Evolutionary conservation across 495 filamentous ascomycete species (phyloP), one percentile per base, ranked within the genome.

Genomic region (Recurvomyces mirabilis): DNA sequence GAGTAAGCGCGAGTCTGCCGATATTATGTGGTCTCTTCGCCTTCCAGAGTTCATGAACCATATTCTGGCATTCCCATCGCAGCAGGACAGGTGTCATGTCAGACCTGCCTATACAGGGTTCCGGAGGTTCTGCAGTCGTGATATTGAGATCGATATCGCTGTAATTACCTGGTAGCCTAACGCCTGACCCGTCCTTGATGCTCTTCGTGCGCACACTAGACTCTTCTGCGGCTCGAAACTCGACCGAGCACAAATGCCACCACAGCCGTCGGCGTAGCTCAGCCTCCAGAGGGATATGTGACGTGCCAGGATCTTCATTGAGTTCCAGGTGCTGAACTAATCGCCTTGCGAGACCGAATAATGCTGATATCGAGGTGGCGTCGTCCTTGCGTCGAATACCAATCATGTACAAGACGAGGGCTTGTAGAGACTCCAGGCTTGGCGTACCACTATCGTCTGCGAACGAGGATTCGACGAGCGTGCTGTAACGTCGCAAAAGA

Each of bases 351-450:
- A 49, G 39, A 18, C 14, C 28, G 33, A 49, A 49, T 3, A 49
- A 18, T 2, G 46, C 28, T 10, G 19, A 9, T 7, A 43, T 14
- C 11, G 20, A 36, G 2, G 39, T 43, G 2, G 12, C 30, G 25
- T 42, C 38, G 23, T 49, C 46, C 17, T 43, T 26, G 10, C 46
- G 38, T 14, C 46, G 46, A 21, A 47, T 28, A 38, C 46, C n/a
- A 5, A 43, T 41, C 15, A 49, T 49, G 34, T 49, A 49, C 5
- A 49, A n/a, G 6, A 49, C 46, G 19, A 49, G 15, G 5, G 46
- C 46, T 17, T 49, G 46, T 18, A 49, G 4, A 2, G 40, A 43
- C 21, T 49, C 46, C 7, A 49, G 32, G 7, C 13, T 23, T 2
- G 46, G 46, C 31, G 20, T 43, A 17, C 40, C 28, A 21, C 43